Conservation (phyloP, 1,139 yeast species). For the Yamadazyma oceani region DNA sequence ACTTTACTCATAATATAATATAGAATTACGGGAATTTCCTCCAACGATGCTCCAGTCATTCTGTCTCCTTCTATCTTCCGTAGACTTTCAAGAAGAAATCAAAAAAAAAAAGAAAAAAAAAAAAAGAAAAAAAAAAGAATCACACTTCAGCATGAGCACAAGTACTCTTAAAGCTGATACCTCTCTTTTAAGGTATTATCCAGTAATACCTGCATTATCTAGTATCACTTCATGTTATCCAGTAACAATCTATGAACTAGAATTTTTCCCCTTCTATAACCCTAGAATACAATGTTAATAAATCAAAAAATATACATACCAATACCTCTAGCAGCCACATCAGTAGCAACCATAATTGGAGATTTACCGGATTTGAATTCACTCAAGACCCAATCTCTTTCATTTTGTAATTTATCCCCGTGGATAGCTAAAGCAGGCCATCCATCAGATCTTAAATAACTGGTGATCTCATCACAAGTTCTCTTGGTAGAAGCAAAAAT, state of each 20-base stretch:
- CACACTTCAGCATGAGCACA: too few relatives aligned
- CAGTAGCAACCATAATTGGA: conserved; percentile 98
- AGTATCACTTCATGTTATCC: too few relatives aligned
- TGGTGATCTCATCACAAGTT: conserved; percentile 94
- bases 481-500: conserved; percentile 95
- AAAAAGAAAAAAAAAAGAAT: not conserved
- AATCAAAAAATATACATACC: conserved; percentile 63
- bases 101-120: conserved; percentile 1
- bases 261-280: conserved; percentile 2
- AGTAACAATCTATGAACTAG: too few relatives aligned
- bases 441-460: conserved; percentile 90
- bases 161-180: too few relatives aligned
- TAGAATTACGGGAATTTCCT: not conserved
- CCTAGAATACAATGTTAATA: conserved; percentile 10
- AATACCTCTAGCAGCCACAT: conserved; percentile 99
- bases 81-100: not conserved
- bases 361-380: conserved; percentile 91
- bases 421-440: conserved; percentile 99
- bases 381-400: conserved; percentile 96
- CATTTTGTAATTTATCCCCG: conserved; percentile 97
- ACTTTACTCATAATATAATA: conserved; percentile 2
- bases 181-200: too few relatives aligned
- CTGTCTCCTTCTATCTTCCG: conserved; percentile 2
- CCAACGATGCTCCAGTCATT: conserved; percentile 1
- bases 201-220: too few relatives aligned